Evolutionary conservation across 2,329 filamentous ascomycete species (phyloP), one percentile per base, ranked within the genome.

Genomic region (Fusarium algeriense): DNA sequence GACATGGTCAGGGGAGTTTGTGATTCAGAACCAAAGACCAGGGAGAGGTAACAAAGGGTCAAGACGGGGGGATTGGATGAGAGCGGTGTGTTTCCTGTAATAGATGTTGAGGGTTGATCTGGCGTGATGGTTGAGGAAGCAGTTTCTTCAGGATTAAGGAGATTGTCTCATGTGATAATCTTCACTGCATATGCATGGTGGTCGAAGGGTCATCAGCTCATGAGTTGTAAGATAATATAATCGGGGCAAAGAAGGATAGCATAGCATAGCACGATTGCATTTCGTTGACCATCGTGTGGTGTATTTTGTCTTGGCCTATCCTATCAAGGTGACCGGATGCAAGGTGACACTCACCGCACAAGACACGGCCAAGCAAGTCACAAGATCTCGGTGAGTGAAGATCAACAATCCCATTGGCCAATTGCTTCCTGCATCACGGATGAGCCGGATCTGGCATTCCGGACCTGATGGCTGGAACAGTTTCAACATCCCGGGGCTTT

Each of bases 391-490:
- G 71, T 74, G 69, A 75, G 58, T 34, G 44, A 35, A 35, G 37
- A 64, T 57, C 50, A 40, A 60, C 19, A 45, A 34, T 45, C 34
- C 28, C 20, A 74, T 74, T 75, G 73, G 73, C 60, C 73, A 75
- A 75, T 75, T 73, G 53, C 23, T 28, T 44, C 43, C 48, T 55
- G 53, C 54, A 58, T 55, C 50, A 60, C 74, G 74, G 74, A 74
- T 70, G 64, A 46, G 38, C 72, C 74, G 74, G 74, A 76, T 76
- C 64, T 74, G 74, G 74, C 67, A 76, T 66, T 66, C 74, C 74
- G 74, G 71, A 67, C 74, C 74, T 75, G 71, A 66, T 54, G 70
- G 63, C 71, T 75, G 74, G 74, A 73, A 75, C 65, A 52, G 49
- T 50, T 62, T 55, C 55, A 67, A 62, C 62, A 67, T 61, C 71